phyloP scores from a whole-genome alignment of 2,329 filamentous ascomycete genomes.

The Colletotrichum brevisporum region DNA sequence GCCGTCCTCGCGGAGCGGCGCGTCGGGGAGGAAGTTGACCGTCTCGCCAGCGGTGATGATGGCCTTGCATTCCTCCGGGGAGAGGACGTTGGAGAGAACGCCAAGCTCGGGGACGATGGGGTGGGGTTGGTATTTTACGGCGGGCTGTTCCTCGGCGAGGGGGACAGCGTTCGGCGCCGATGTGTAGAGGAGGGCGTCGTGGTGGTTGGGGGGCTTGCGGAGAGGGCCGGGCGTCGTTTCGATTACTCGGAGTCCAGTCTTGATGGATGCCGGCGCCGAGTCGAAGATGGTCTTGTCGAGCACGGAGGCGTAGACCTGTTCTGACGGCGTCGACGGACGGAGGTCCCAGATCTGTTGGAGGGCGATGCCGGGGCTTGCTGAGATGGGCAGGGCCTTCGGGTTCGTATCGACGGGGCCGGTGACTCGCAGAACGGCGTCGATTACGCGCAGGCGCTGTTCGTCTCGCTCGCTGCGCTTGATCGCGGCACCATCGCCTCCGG shows the following conservation, averaged over 20 bases:
- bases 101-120: slow-evolving; percentile 74
- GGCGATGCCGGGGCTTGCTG: slow-evolving; percentile 60
- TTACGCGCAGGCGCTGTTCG: slow-evolving; percentile 69
- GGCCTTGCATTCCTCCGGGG: slow-evolving; percentile 72
- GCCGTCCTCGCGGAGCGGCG: slow-evolving; percentile 75
- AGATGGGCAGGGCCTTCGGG: slow-evolving; percentile 46
- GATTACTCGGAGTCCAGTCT: slow-evolving; percentile 67
- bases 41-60: slow-evolving; percentile 78
- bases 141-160: slow-evolving; percentile 59
- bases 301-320: slow-evolving; percentile 69
- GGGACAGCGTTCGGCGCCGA: slow-evolving; percentile 70
- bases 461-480: slow-evolving; percentile 60
- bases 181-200: slow-evolving; percentile 76
- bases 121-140: slow-evolving; percentile 70
- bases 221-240: slow-evolving; percentile 72
- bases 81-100: slow-evolving; percentile 72
- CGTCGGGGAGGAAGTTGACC: slow-evolving; percentile 77
- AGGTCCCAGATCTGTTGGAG: slow-evolving; percentile 75
- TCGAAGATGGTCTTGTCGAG: slow-evolving; percentile 69
- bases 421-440: slow-evolving; percentile 75
- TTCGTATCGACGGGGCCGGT: slow-evolving; percentile 72
- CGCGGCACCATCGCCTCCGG: slow-evolving; percentile 53
- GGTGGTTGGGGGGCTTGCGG: slow-evolving; percentile 77
- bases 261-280: slow-evolving; percentile 53
- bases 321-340: slow-evolving; percentile 56